These are phyloP conservation scores for Diaporthe australafricana DNA, from an alignment of 2,329 filamentous ascomycete species.

Conservation along the genomic window DNA sequence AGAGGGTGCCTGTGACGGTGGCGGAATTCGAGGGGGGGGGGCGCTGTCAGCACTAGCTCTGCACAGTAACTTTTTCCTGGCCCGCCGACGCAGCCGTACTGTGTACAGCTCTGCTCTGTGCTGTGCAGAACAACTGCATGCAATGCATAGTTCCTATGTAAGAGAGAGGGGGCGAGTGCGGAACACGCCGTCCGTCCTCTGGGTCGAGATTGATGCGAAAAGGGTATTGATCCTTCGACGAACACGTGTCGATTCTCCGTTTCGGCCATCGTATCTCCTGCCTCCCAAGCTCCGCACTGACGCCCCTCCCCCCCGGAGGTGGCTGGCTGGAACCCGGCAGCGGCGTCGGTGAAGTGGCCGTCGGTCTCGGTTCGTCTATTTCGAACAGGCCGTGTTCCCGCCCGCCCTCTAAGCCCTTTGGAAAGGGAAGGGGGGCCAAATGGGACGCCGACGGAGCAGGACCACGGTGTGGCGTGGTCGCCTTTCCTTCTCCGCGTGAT, in stretches of 20 bases:
- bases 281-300: conserved; percentile 1
- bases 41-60: conserved; percentile 13
- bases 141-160: too few relatives aligned
- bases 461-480: background rate
- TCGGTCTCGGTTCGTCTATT: conserved; percentile 15
- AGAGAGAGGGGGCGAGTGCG: background rate
- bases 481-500: background rate
- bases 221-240: conserved; percentile 25
- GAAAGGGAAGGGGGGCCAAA: background rate
- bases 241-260: conserved; percentile 30
- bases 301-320: background rate
- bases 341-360: conserved; percentile 24
- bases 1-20: background rate
- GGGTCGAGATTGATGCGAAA: conserved; percentile 14
- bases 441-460: background rate
- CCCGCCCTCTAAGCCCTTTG: background rate
- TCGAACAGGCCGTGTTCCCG: conserved; percentile 5
- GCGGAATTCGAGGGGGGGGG: background rate
- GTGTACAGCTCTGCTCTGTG: background rate
- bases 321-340: conserved; percentile 15
- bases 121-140: background rate
- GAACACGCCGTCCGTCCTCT: conserved; percentile 10
- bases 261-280: conserved; percentile 16
- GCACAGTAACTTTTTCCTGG: background rate
- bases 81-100: background rate